A percentile compares a stretch with the other conserved stretches of the same genome.
phyloP scores from a whole-genome alignment of 495 filamentous ascomycete genomes.

The Aspergillus haitiensis region DNA sequence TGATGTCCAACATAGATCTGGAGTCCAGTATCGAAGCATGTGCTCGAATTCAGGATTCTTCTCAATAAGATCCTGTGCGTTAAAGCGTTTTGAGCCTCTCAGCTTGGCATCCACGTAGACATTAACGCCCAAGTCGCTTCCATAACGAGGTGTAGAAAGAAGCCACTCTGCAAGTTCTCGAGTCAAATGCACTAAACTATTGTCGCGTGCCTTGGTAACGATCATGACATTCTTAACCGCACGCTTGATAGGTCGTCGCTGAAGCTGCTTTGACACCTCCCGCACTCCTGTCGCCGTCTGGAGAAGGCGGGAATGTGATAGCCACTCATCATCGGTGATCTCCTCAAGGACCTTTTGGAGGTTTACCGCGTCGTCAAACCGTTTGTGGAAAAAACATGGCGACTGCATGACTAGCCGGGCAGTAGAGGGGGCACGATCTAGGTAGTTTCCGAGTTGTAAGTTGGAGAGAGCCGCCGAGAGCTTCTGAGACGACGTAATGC shows the following conservation, averaged over 20 bases:
- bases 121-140: conserved; percentile 75
- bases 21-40: conserved; percentile 91
- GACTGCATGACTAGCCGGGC: conserved; percentile 71
- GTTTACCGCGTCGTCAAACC: conserved; percentile 94
- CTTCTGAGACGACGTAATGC: conserved; percentile 56
- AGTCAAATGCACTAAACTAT: conserved; percentile 80
- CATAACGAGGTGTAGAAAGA: conserved; percentile 78
- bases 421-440: conserved; percentile 57
- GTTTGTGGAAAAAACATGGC: conserved; percentile 95
- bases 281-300: conserved; percentile 93
- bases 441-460: conserved; percentile 48
- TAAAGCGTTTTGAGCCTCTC: conserved; percentile 81
- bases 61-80: conserved; percentile 68
- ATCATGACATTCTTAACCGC: conserved; percentile 93
- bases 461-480: conserved; percentile 66
- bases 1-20: conserved; percentile 84
- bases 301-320: conserved; percentile 87
- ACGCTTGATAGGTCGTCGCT: conserved; percentile 81
- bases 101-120: conserved; percentile 95
- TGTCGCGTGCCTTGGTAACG: conserved; percentile 93
- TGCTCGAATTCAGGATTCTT: conserved; percentile 68
- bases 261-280: conserved; percentile 91
- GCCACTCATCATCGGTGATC: conserved; percentile 81
- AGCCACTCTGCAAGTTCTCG: conserved; percentile 85
- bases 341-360: conserved; percentile 94